Conservation (phyloP, 495 filamentous ascomycete genomes). For the Clavariopsis aquatica region DNA sequence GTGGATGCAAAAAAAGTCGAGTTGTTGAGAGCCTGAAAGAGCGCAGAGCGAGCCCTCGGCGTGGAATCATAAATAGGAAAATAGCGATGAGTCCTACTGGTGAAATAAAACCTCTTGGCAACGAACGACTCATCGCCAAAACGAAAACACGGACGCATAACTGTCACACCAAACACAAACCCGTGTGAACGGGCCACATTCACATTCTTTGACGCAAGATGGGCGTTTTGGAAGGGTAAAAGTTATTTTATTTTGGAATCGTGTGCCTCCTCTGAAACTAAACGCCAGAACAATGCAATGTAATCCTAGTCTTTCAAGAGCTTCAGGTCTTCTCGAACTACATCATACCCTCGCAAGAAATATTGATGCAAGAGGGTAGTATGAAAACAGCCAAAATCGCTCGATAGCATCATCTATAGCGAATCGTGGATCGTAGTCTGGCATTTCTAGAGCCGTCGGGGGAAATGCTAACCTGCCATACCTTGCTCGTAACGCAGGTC, state of each 20-base stretch:
- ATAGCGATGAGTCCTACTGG: conserved; percentile 23
- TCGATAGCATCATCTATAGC: neutral
- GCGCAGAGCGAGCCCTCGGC: conserved; percentile 29
- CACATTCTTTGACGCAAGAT: neutral
- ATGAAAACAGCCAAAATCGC: neutral
- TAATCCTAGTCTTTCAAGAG: neutral
- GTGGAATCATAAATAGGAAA: conserved; percentile 32
- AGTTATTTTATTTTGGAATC: conserved; percentile 8
- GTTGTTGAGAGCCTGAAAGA: conserved; percentile 6
- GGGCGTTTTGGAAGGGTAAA: neutral
- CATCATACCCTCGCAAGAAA: neutral
- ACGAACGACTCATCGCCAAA: conserved; percentile 16
- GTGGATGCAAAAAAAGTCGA: neutral
- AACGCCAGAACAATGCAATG: conserved; percentile 25
- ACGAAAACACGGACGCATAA: conserved; percentile 20
- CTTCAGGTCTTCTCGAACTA: neutral
- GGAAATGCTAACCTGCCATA: neutral
- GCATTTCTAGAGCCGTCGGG: neutral
- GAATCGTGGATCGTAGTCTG: neutral
- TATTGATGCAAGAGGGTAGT: neutral
- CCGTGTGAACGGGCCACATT: neutral
- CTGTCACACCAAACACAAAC: too few species aligned
- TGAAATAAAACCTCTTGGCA: conserved; percentile 17
- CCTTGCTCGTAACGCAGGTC: neutral
- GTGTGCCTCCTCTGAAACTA: conserved; percentile 1